phyloP scores from a whole-genome alignment of 2,329 filamentous ascomycete species.

The Aspergillus sp. region DNA sequence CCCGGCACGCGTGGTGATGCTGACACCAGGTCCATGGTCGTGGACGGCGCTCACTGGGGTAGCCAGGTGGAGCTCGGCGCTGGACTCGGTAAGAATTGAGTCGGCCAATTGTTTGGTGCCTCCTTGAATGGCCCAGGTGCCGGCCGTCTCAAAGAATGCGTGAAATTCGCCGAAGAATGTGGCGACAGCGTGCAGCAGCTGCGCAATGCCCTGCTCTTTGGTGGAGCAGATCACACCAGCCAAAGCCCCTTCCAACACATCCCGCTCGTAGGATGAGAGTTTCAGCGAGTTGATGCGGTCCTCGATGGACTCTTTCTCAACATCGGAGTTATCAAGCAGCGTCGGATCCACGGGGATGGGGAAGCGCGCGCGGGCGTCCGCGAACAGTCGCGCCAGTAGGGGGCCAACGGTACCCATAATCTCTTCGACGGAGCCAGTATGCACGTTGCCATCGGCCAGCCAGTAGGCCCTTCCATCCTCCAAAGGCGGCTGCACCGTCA shows the following conservation, averaged over 20 bases:
- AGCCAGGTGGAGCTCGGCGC: conserved; percentile 1
- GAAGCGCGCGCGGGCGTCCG: conserved; percentile 7
- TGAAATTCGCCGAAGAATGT: conserved; percentile 5
- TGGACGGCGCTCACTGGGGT: background rate
- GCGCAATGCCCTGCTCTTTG: conserved; percentile 7
- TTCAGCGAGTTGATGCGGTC: conserved; percentile 5
- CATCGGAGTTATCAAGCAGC: conserved; percentile 5
- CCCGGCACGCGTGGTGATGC: conserved; percentile 3
- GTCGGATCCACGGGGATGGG: conserved; percentile 4
- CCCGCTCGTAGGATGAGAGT: conserved; percentile 5
- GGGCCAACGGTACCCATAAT: background rate
- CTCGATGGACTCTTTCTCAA: conserved; percentile 6
- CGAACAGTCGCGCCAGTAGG: conserved; percentile 5
- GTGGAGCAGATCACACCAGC: conserved; percentile 6
- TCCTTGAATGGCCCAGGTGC: conserved; percentile 3
- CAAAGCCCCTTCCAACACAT: conserved; percentile 8
- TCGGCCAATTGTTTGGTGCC: conserved; percentile 2
- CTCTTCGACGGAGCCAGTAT: conserved; percentile 1
- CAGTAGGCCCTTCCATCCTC: conserved; percentile 1
- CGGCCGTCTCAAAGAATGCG: conserved; percentile 5
- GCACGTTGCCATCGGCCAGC: conserved; percentile 5
- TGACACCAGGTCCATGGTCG: conserved; percentile 1
- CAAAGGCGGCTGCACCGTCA: background rate
- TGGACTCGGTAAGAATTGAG: conserved; percentile 2
- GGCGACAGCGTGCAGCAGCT: conserved; percentile 7